phyloP scores from a whole-genome alignment of 495 filamentous ascomycete species.

The Hypoxylon subgilvum region DNA sequence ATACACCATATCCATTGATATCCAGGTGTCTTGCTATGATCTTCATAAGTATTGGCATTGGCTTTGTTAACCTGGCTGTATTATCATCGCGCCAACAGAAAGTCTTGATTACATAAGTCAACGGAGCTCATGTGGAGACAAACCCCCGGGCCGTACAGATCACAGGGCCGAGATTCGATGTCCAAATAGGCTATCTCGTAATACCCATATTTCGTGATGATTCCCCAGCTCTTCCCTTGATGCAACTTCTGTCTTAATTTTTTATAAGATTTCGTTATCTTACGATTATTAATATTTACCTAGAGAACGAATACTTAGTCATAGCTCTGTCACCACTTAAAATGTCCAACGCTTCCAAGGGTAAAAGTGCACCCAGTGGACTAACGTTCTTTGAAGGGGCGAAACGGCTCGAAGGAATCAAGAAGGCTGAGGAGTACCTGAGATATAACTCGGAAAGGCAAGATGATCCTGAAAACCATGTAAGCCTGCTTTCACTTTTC shows the following conservation, averaged over 20 bases:
- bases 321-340: no score
- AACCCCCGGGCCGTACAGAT: not conserved
- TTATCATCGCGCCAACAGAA: no score
- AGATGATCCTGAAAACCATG: constrained; percentile 19
- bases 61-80: no score
- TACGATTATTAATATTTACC: no score
- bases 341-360: constrained; percentile 7
- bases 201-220: not conserved
- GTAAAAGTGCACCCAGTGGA: not conserved
- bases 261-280: no score
- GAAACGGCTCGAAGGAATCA: constrained; percentile 11
- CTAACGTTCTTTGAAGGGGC: not conserved
- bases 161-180: constrained; percentile 20
- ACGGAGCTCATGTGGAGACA: not conserved
- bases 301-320: no score
- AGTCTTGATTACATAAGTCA: no score
- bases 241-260: no score
- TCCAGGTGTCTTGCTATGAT: no score
- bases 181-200: not conserved
- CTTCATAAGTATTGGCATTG: no score
- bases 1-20: no score
- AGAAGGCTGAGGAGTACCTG: constrained; percentile 27
- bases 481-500: constrained; percentile 19
- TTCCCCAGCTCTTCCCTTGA: no score
- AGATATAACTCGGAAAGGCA: not conserved